Base-by-base conservation (phyloP, 2,329 filamentous ascomycete species). In the Beauveria bassiana region DNA sequence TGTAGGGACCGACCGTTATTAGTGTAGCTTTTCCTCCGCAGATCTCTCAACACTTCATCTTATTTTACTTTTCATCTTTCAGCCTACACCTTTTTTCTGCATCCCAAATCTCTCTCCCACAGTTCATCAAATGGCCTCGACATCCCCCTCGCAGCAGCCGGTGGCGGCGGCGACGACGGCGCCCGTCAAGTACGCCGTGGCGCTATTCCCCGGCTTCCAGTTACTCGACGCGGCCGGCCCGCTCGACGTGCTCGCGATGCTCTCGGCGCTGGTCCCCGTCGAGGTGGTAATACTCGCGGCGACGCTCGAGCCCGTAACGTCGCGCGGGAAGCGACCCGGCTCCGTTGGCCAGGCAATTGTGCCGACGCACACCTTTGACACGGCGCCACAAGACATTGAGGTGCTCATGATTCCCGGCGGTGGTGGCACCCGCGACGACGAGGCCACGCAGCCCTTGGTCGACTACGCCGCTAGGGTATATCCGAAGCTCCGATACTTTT, bases 401-500 rank as follows among this genome's bases (percentile, higher is more conserved):
- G 72, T 77, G 3, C 69, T 78, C 1, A 64, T 78, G 4, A 68
- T 78, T 1, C 76, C 76, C 0, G 76, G 76, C 0, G 76, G 76
- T 0, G 62, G 63, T 12, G 76, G 76, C 1, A 67, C 70, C 1
- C 67, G 71, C 5, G 62, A 70, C 3, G 22, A 66, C 0, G 65
- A 70, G 1, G 61, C 61, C 1, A 66, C 68, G 0, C 57, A 70
- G 7, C 59, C 62, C 6, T 66, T 73, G 2, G 68, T 69, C 3
- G 70, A 78, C n/a, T 85, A 79, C 64, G 70, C 85, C 47, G 66
- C 65, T 5, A 65, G 69, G 0, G 65, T 67, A 3, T 81, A 77
- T 63, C 74, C 78, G 0, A 71, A 72, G 8, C 65, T 85, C 7
- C 70, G 75, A 53, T 83, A 81, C 63, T 66, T 86, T 6, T 72